A percentile compares a stretch with the other conserved stretches of the same genome.
Evolutionary conservation across 2,329 filamentous ascomycete species (phyloP).

Genomic region (Aspergillus sp.): DNA sequence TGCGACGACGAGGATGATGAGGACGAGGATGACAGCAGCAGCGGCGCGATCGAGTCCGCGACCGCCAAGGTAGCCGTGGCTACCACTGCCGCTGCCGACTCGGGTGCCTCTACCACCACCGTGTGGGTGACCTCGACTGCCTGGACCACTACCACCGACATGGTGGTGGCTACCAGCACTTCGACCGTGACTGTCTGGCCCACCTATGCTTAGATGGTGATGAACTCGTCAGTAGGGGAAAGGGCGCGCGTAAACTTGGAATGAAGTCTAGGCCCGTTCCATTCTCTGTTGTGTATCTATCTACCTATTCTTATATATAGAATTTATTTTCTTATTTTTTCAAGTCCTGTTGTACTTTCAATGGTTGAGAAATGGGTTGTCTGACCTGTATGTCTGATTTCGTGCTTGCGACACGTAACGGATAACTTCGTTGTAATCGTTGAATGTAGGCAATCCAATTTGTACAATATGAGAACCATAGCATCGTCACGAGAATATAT

Average conservation of each 20-base stretch:
- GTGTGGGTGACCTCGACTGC: constrained; percentile 7
- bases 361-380: too few relatives aligned
- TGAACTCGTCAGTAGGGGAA: too few relatives aligned
- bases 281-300: background rate
- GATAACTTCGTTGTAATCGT: too few relatives aligned
- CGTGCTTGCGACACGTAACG: too few relatives aligned
- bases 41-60: background rate
- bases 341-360: too few relatives aligned
- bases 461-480: too few relatives aligned
- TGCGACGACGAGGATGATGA: background rate
- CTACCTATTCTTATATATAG: background rate
- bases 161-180: constrained; percentile 13
- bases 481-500: too few relatives aligned
- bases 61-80: background rate
- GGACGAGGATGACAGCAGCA: background rate
- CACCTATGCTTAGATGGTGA: constrained; percentile 5
- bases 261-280: background rate
- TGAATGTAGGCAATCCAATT: too few relatives aligned
- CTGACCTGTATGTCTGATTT: too few relatives aligned
- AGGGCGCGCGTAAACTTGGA: too few relatives aligned
- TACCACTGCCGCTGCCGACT: background rate
- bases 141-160: constrained; percentile 7
- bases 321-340: background rate
- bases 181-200: constrained; percentile 12
- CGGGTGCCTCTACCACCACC: constrained; percentile 5